Conservation (phyloP, 352 stramenopile genomes). For the Phytophthora sp. region DNA sequence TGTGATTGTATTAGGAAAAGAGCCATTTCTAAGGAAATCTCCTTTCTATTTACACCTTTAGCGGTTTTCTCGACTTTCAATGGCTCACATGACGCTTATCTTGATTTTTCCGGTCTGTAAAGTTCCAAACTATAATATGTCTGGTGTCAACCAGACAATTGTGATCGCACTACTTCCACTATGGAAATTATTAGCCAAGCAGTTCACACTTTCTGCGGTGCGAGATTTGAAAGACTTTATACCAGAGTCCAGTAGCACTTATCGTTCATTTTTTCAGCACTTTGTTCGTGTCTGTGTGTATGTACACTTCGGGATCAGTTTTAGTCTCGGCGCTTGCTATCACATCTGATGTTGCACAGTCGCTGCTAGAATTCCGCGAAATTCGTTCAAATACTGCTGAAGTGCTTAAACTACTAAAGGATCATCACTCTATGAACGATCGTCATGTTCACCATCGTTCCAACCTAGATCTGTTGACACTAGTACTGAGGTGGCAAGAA, state of each 20-base stretch:
- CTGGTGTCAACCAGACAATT: background rate
- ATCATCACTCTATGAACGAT: too few relatives aligned
- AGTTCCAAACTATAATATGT: background rate
- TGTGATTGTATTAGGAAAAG: background rate
- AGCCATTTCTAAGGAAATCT: background rate
- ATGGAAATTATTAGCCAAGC: constrained; percentile 1
- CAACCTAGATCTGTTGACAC: background rate
- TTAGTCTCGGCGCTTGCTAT: background rate
- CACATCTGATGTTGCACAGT: background rate
- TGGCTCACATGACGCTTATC: background rate
- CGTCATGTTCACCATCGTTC: too few relatives aligned
- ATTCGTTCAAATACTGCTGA: background rate
- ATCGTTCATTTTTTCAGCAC: constrained; percentile 15
- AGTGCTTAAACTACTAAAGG: background rate
- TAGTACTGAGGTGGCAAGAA: background rate
- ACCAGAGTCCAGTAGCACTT: constrained; percentile 7
- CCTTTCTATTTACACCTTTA: background rate
- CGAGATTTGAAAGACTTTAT: constrained; percentile 3
- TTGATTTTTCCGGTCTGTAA: constrained; percentile 3
- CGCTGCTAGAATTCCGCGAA: background rate
- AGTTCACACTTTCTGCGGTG: background rate
- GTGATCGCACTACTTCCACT: background rate
- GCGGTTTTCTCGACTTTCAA: background rate
- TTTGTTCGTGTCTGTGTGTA: constrained; percentile 17
- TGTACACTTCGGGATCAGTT: constrained; percentile 9